Conservation (phyloP, 768 basidiomycete genomes). For the Tulasnella sp. region DNA sequence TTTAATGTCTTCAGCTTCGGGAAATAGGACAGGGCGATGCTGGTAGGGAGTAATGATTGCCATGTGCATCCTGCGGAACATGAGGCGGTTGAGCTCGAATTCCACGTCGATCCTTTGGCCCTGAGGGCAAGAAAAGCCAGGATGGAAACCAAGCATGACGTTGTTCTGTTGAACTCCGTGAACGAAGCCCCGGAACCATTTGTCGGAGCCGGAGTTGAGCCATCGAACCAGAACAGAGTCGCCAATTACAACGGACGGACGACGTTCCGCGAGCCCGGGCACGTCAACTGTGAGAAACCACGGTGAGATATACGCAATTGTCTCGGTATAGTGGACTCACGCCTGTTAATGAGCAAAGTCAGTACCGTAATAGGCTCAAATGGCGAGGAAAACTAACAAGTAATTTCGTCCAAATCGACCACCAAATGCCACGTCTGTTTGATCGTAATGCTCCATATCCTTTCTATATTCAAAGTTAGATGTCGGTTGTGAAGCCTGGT, state of each 20-base stretch:
- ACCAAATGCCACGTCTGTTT: constrained; percentile 27
- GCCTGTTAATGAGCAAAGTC: no score
- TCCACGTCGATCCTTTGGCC: constrained; percentile 56
- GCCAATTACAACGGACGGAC: constrained; percentile 63
- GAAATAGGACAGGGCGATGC: constrained; percentile 55
- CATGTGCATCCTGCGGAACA: constrained; percentile 60
- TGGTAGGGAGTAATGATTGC: constrained; percentile 47
- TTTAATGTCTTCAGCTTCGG: constrained; percentile 43
- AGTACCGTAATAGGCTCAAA: no score
- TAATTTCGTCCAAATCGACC: constrained; percentile 40
- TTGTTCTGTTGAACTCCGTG: constrained; percentile 51
- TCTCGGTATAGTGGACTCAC: no score
- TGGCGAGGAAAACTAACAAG: background rate
- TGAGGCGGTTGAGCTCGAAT: constrained; percentile 60
- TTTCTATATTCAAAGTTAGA: constrained; percentile 30
- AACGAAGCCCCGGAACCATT: constrained; percentile 51
- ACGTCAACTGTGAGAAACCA: constrained; percentile 50
- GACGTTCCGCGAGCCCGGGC: constrained; percentile 59
- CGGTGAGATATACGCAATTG: no score
- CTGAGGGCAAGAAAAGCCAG: constrained; percentile 47
- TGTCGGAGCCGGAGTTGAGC: constrained; percentile 25
- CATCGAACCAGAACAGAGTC: constrained; percentile 48
- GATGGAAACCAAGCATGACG: constrained; percentile 54
- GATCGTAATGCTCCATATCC: constrained; percentile 47
- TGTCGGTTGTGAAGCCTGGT: constrained; percentile 7